Conservation (phyloP, 768 basidiomycete genomes). For the Lactifluus volemus region DNA sequence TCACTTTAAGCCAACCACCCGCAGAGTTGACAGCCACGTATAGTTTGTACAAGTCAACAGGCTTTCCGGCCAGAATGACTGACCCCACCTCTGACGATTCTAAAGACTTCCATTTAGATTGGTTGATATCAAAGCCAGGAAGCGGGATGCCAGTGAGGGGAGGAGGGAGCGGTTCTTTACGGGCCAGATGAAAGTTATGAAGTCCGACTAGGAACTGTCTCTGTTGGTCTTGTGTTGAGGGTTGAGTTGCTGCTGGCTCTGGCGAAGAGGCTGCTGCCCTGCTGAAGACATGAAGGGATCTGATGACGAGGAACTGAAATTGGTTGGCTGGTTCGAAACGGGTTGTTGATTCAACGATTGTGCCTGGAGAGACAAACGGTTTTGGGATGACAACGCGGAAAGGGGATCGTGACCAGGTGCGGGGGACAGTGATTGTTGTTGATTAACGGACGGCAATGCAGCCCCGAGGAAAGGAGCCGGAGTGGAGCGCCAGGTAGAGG, state of each 20-base stretch:
- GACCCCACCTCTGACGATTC: conserved; percentile 59
- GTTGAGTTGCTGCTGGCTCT: conserved; percentile 27
- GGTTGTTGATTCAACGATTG: conserved; percentile 37
- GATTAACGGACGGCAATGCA: conserved; percentile 32
- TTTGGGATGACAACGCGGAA: conserved; percentile 19
- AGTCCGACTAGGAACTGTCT: conserved; percentile 53
- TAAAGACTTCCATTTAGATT: conserved; percentile 56
- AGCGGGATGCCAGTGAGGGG: conserved; percentile 53
- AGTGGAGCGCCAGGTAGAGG: conserved; percentile 44
- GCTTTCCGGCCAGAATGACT: conserved; percentile 62
- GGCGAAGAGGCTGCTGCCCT: conserved; percentile 29
- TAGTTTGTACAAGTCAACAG: conserved; percentile 68
- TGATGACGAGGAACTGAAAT: conserved; percentile 12
- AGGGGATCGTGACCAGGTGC: conserved; percentile 24
- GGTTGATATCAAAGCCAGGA: conserved; percentile 51
- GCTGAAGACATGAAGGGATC: conserved; percentile 24
- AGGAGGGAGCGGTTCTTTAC: conserved; percentile 65
- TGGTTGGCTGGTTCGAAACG: conserved; percentile 12
- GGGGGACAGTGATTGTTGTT: conserved; percentile 14
- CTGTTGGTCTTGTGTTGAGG: conserved; percentile 42
- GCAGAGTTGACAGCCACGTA: conserved; percentile 52
- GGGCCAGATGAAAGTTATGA: conserved; percentile 47
- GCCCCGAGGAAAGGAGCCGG: conserved; percentile 57
- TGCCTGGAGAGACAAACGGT: conserved; percentile 19
- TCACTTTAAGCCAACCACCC: conserved; percentile 57